Evolutionary conservation across 441 rosid genomes (phyloP).

Genomic region (Mallotus repandus): DNA sequence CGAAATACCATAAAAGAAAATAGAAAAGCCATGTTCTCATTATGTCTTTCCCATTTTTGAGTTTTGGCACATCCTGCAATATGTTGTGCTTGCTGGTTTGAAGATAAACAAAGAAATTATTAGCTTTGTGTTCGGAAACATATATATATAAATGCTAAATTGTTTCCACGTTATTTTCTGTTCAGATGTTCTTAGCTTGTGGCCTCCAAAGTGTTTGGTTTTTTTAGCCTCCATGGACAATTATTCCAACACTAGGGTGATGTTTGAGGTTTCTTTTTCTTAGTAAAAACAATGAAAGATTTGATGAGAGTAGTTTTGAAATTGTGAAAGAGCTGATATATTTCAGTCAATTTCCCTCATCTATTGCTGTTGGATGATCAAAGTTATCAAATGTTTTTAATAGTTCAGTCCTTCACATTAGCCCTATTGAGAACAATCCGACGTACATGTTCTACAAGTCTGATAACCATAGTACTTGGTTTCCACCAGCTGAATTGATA

Average conservation of each 20-base stretch:
- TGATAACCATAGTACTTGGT: not conserved
- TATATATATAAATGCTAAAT: not conserved
- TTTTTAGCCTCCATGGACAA: not conserved
- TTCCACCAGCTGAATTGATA: not conserved
- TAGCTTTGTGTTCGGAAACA: not conserved
- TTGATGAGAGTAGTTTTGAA: not conserved
- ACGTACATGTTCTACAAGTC: not conserved
- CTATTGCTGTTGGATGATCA: not conserved
- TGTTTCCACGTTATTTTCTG: not conserved
- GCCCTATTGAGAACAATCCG: not conserved
- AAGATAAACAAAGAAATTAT: not conserved
- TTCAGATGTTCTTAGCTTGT: not conserved
- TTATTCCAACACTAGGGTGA: not conserved
- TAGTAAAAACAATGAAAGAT: not conserved
- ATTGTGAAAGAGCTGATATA: not conserved
- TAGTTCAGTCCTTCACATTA: not conserved
- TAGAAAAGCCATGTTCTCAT: not conserved
- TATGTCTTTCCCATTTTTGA: not conserved
- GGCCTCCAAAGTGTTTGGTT: not conserved
- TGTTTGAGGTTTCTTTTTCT: not conserved
- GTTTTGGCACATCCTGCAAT: not conserved
- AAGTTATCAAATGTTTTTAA: not conserved
- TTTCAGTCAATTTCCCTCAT: not conserved
- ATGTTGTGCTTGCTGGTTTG: not conserved
- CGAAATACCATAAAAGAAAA: too few relatives aligned